A percentile compares a stretch with the other conserved stretches of the same genome.
Evolutionary conservation across 768 basidiomycete genomes (phyloP).

Genomic region (Naganishia vishniacii): DNA sequence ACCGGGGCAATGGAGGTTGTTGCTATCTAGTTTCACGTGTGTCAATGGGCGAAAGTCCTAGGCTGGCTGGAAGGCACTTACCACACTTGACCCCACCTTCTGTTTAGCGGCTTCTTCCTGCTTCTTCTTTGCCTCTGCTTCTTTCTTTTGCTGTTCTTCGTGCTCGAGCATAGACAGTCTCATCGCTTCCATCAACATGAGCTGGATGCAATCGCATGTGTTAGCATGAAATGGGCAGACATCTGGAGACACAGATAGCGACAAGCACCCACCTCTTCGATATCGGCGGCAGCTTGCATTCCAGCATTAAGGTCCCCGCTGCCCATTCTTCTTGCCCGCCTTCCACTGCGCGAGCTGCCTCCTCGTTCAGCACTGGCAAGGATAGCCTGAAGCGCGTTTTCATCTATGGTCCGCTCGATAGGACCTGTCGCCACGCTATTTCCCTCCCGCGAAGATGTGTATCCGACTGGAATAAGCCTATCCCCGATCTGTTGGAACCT

Average conservation of each 20-base stretch:
- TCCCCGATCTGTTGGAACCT: conserved; percentile 67
- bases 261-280: conserved; percentile 25
- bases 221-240: no score
- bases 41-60: neutral
- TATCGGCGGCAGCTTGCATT: conserved; percentile 31
- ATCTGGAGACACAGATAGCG: no score
- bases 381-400: conserved; percentile 8
- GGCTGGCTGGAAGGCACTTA: neutral
- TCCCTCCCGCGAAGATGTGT: conserved; percentile 74
- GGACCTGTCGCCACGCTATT: conserved; percentile 51
- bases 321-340: conserved; percentile 60
- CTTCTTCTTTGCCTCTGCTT: conserved; percentile 42
- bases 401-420: conserved; percentile 14
- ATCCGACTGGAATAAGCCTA: conserved; percentile 90
- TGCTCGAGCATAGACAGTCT: conserved; percentile 87
- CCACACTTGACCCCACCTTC: neutral
- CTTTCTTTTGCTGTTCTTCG: conserved; percentile 74
- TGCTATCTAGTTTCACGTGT: neutral
- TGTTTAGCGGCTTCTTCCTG: neutral
- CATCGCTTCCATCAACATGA: conserved; percentile 99
- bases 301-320: conserved; percentile 71
- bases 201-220: conserved; percentile 51
- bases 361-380: conserved; percentile 17
- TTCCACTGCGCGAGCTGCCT: conserved; percentile 52
- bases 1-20: neutral